phyloP scores from a whole-genome alignment of 805 yeast genomes.

The Candida methanosorbosa region DNA sequence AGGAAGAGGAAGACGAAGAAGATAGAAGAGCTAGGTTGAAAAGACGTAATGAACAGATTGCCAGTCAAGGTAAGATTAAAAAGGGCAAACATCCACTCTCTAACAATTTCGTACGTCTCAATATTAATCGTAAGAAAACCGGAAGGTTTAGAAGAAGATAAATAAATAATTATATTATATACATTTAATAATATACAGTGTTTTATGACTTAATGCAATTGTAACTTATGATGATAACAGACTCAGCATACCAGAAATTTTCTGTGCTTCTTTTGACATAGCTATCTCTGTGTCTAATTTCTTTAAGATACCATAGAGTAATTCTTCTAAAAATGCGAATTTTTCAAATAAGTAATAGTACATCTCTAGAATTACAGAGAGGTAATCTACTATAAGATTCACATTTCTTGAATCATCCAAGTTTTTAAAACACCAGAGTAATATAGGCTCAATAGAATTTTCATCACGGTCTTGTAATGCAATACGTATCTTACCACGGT shows the following conservation, averaged over 20 bases:
- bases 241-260: conserved; percentile 90
- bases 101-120: conserved; percentile 26
- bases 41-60: neutral
- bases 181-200: neutral
- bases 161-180: neutral
- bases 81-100: conserved; percentile 17
- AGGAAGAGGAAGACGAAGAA: conserved; percentile 16
- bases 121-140: conserved; percentile 19
- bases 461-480: conserved; percentile 81
- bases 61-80: neutral
- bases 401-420: conserved; percentile 75
- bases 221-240: conserved; percentile 47
- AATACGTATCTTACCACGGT: conserved; percentile 82
- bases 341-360: conserved; percentile 67
- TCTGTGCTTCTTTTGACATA: conserved; percentile 80
- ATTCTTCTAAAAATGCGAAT: conserved; percentile 70
- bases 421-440: conserved; percentile 71
- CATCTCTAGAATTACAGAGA: conserved; percentile 61
- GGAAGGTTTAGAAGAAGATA: conserved; percentile 15
- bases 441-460: conserved; percentile 71
- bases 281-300: conserved; percentile 61
- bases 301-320: conserved; percentile 50
- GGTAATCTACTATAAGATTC: conserved; percentile 55
- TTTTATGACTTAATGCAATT: neutral
- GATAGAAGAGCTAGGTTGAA: conserved; percentile 11